Percentiles rank a stretch among this genome's conserved stretches.
These are phyloP conservation scores for Apiotrichum mycotoxinovorans DNA, from an alignment of 1,284 basidiomycete species.

Conservation along the genomic window DNA sequence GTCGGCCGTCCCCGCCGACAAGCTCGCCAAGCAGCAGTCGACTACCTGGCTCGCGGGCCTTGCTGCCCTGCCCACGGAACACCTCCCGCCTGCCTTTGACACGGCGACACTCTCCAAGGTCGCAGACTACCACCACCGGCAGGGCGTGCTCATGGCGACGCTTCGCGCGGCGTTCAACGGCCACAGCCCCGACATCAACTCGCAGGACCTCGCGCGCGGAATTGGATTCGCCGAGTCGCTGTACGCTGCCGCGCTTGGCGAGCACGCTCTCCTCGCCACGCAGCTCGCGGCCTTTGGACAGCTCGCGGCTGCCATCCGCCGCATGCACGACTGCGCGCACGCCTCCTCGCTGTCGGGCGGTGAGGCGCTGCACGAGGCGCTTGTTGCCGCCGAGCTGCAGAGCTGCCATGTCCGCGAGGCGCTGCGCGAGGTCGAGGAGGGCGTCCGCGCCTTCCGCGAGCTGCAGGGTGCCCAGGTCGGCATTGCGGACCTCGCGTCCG, in stretches of 20 bases:
- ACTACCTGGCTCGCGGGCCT: constrained; percentile 63
- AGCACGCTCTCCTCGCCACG: constrained; percentile 29
- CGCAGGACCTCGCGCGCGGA: constrained; percentile 78
- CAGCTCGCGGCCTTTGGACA: constrained; percentile 13
- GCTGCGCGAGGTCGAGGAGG: constrained; percentile 33
- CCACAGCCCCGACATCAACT: constrained; percentile 78
- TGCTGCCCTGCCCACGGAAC: constrained; percentile 14
- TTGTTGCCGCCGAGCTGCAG: constrained; percentile 23
- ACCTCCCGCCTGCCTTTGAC: constrained; percentile 24
- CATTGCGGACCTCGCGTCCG: constrained; percentile 21
- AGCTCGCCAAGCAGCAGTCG: constrained; percentile 63
- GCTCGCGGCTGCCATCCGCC: constrained; percentile 10
- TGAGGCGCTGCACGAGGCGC: constrained; percentile 9
- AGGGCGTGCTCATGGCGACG: constrained; percentile 65
- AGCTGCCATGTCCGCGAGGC: constrained; percentile 27
- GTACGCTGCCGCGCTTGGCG: constrained; percentile 61
- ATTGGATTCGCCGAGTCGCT: constrained; percentile 75
- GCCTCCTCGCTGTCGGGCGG: constrained; percentile 25
- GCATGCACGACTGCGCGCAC: constrained; percentile 25
- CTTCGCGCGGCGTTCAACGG: constrained; percentile 63
- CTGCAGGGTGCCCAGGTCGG: constrained; percentile 27
- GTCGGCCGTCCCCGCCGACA: constrained; percentile 66
- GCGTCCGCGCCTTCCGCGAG: constrained; percentile 35
- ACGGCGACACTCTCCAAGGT: constrained; percentile 30
- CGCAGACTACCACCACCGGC: constrained; percentile 69